These are phyloP conservation scores for Hypoxylon sp. DNA, from an alignment of 2,329 filamentous ascomycete genomes.

Conservation along the genomic window DNA sequence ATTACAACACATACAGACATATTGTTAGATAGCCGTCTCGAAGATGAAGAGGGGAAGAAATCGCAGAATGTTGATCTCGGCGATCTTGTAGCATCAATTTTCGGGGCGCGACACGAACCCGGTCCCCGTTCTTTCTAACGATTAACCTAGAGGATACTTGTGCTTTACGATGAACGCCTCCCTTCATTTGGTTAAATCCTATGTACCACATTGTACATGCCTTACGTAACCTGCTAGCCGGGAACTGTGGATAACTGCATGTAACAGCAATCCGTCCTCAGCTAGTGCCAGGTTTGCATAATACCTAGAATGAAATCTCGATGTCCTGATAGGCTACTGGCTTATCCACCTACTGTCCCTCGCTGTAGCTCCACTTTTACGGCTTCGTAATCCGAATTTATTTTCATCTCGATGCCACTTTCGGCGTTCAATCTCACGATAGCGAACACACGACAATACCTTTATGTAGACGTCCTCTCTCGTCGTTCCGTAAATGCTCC, in stretches of 20 bases:
- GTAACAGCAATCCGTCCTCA: constrained; percentile 18
- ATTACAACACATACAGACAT: neutral
- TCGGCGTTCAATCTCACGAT: neutral
- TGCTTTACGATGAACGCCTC: neutral
- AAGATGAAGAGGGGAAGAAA: constrained; percentile 28
- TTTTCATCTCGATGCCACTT: neutral
- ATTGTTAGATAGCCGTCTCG: neutral
- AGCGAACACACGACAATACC: neutral
- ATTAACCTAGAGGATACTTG: constrained; percentile 11
- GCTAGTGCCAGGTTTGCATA: constrained; percentile 12
- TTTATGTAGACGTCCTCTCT: neutral
- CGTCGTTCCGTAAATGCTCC: neutral
- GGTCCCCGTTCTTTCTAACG: constrained; percentile 1
- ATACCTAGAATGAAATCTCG: constrained; percentile 18
- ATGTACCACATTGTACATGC: constrained; percentile 24
- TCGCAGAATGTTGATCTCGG: constrained; percentile 29
- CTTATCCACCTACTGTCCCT: neutral
- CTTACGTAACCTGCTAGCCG: constrained; percentile 20
- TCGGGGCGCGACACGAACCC: constrained; percentile 20
- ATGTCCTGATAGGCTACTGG: constrained; percentile 11
- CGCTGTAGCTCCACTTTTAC: neutral
- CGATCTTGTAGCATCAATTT: constrained; percentile 13
- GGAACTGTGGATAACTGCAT: constrained; percentile 4
- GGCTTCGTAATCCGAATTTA: constrained; percentile 7
- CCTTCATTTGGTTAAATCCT: neutral